These are phyloP conservation scores for Phellopilus nigrolimitatus DNA, from an alignment of 1,284 basidiomycete species.

Conservation along the genomic window DNA sequence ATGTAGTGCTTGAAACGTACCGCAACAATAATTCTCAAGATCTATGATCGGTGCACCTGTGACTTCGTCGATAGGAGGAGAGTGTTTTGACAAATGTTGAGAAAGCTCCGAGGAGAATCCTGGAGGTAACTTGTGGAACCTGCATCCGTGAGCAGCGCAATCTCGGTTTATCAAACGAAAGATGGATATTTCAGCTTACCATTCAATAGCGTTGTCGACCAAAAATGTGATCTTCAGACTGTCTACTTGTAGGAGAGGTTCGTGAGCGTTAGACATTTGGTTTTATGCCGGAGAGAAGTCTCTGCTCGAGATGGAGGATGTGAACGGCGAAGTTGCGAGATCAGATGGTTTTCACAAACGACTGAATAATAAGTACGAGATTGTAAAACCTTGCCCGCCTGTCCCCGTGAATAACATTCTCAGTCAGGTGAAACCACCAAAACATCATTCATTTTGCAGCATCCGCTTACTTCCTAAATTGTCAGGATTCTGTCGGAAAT, in stretches of 20 bases:
- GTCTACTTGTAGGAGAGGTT: constrained; percentile 7
- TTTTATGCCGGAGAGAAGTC: too few relatives aligned
- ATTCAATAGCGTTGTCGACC: constrained; percentile 77
- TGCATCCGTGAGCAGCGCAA: constrained; percentile 25
- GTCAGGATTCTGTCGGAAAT: too few relatives aligned
- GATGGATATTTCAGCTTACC: constrained; percentile 35
- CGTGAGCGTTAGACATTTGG: not conserved
- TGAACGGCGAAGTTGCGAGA: too few relatives aligned
- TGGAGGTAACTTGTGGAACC: constrained; percentile 74
- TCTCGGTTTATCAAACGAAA: not conserved
- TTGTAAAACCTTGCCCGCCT: too few relatives aligned
- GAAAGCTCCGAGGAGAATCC: constrained; percentile 72
- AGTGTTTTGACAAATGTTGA: constrained; percentile 52
- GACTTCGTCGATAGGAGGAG: constrained; percentile 44
- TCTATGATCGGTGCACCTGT: constrained; percentile 65
- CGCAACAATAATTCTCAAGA: constrained; percentile 75
- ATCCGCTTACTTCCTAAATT: too few relatives aligned
- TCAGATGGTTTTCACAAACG: too few relatives aligned
- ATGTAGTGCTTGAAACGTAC: constrained; percentile 32
- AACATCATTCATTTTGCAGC: too few relatives aligned
- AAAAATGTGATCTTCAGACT: constrained; percentile 57
- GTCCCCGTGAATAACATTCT: too few relatives aligned
- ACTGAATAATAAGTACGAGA: too few relatives aligned
- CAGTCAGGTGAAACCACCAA: too few relatives aligned
- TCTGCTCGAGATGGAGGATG: too few relatives aligned